phyloP scores from a whole-genome alignment of 306 rosid species.

The Cercis canadensis region DNA sequence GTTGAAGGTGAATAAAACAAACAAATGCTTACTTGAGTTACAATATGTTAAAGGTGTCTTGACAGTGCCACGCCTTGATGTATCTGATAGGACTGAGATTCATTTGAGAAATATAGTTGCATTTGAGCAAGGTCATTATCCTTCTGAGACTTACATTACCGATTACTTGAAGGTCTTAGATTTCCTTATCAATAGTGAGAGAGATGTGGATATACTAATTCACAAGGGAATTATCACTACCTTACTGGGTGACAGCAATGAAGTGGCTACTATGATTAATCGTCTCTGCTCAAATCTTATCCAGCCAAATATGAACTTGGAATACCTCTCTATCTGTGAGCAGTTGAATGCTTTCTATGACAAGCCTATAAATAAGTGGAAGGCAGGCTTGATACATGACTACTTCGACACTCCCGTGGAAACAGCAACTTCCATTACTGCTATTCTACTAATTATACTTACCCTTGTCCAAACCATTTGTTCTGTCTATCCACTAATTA shows the following conservation, averaged over 20 bases:
- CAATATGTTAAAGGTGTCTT: constrained; percentile 8
- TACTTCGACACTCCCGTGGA: constrained; percentile 31
- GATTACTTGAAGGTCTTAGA: constrained; percentile 34
- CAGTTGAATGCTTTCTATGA: neutral
- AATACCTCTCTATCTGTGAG: neutral
- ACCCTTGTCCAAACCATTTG: neutral
- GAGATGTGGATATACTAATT: constrained; percentile 39
- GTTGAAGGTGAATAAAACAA: neutral
- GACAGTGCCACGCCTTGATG: constrained; percentile 23
- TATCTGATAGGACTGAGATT: constrained; percentile 4
- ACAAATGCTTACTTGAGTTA: constrained; percentile 26
- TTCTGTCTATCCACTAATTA: neutral
- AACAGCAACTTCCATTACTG: constrained; percentile 6
- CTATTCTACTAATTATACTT: constrained; percentile 10
- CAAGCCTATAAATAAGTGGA: constrained; percentile 9
- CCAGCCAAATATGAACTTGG: neutral
- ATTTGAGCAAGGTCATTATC: constrained; percentile 38
- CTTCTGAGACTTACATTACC: neutral
- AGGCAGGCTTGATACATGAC: constrained; percentile 28
- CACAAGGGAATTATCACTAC: constrained; percentile 1
- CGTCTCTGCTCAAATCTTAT: neutral
- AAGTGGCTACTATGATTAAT: neutral
- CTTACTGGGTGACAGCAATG: constrained; percentile 8
- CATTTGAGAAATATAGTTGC: constrained; percentile 28
- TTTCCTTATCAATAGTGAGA: constrained; percentile 4